A percentile compares a stretch with the other conserved stretches of the same genome.
Evolutionary conservation across 176 grass and related monocot genomes (phyloP).

Genomic region (Bolboschoenus planiculmis): DNA sequence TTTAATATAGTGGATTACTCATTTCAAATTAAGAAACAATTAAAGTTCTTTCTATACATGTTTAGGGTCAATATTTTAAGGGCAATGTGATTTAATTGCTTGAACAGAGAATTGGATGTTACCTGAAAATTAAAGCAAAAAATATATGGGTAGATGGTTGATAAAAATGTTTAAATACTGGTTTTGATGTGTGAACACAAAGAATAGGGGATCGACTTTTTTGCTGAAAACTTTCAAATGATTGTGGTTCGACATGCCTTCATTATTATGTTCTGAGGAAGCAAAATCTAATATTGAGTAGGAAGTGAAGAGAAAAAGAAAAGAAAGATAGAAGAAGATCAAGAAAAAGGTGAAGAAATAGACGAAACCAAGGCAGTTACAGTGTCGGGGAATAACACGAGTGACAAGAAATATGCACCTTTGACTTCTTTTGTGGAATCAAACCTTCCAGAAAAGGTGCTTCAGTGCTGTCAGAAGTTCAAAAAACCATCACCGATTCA

Average conservation of each 20-base stretch:
- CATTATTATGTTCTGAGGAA: not conserved
- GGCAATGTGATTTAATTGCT: not conserved
- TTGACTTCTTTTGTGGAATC: slow-evolving; percentile 56
- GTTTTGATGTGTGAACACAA: not conserved
- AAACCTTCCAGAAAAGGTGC: slow-evolving; percentile 50
- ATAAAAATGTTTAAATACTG: not conserved
- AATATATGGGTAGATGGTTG: not conserved
- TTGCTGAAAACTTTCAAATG: not conserved
- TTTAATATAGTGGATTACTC: not conserved
- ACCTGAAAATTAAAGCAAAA: not conserved
- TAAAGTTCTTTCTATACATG: no score
- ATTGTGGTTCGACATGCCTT: not conserved
- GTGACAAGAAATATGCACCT: slow-evolving; percentile 58
- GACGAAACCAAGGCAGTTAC: slow-evolving; percentile 23
- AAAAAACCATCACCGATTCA: slow-evolving; percentile 78
- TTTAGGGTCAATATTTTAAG: no score
- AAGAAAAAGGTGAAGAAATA: slow-evolving; percentile 12
- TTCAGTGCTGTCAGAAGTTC: slow-evolving; percentile 82
- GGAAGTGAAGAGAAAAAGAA: slow-evolving; percentile 25
- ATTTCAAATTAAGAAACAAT: no score
- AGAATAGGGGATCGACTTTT: not conserved
- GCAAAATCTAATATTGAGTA: not conserved
- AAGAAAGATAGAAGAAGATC: not conserved
- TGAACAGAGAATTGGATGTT: not conserved
- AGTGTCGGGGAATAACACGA: slow-evolving; percentile 54